Percentiles rank a stretch among this genome's conserved stretches.
phyloP scores from a whole-genome alignment of 352 stramenopile genomes.

The Pythium plurisporium region DNA sequence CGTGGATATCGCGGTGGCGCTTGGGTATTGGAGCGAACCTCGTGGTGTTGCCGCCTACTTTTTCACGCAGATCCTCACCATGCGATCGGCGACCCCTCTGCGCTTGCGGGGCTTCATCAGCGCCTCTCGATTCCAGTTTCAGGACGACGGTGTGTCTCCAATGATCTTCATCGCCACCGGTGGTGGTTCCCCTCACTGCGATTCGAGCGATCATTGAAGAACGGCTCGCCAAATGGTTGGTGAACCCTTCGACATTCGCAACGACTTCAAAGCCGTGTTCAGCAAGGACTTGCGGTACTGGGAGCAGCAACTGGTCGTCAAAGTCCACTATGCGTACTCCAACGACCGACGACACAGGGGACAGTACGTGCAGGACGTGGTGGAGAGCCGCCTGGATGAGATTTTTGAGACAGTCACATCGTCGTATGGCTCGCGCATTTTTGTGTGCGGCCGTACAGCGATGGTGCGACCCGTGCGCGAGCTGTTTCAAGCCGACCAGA shows the following conservation, averaged over 20 bases:
- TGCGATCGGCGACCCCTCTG: slow-evolving; percentile 1
- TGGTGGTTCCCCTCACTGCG: slow-evolving; percentile 91
- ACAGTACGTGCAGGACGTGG: slow-evolving; percentile 29
- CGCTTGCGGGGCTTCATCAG: slow-evolving; percentile 87
- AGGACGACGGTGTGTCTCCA: slow-evolving; percentile 57
- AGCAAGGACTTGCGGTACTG: slow-evolving; percentile 29
- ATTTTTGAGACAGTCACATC: slow-evolving; percentile 19
- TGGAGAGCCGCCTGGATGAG: slow-evolving; percentile 18
- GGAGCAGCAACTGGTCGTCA: slow-evolving; percentile 26
- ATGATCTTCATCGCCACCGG: slow-evolving; percentile 91
- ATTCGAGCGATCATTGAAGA: slow-evolving; percentile 41
- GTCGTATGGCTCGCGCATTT: slow-evolving; percentile 17
- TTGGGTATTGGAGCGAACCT: slow-evolving; percentile 53
- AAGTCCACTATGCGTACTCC: slow-evolving; percentile 27
- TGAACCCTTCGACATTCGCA: slow-evolving; percentile 17
- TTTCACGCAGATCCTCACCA: slow-evolving; percentile 19
- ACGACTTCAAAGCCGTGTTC: slow-evolving; percentile 32
- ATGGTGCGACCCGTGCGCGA: slow-evolving; percentile 25
- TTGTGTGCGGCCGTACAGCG: slow-evolving; percentile 21
- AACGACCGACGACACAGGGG: slow-evolving; percentile 9
- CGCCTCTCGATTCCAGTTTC: slow-evolving; percentile 76
- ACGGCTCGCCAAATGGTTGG: slow-evolving; percentile 16
- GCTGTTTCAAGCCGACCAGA: slow-evolving; percentile 21
- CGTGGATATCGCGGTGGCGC: slow-evolving; percentile 66
- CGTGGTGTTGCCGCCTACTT: slow-evolving; percentile 25